These are phyloP conservation scores for Colletotrichum sojae DNA, from an alignment of 2,329 filamentous ascomycete species.

Conservation along the genomic window DNA sequence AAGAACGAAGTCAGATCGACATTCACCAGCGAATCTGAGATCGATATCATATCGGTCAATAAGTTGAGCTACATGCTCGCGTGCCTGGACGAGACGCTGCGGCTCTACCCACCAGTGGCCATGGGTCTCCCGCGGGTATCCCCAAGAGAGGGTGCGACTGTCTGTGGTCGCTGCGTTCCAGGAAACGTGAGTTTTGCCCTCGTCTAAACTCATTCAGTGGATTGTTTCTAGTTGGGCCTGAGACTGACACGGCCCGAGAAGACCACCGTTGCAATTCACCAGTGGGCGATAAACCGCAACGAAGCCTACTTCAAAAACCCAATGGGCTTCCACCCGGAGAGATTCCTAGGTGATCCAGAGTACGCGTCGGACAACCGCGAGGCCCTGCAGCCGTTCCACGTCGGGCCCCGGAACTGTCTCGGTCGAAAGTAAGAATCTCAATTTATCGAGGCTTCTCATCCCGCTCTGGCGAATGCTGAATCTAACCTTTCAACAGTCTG, in stretches of 20 bases:
- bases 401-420: conserved; percentile 4
- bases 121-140: conserved; percentile 1
- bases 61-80: conserved; percentile 56
- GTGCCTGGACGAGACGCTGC: conserved; percentile 56
- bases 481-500: conserved; percentile 50
- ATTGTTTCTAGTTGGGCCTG: no score
- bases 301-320: conserved; percentile 18
- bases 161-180: conserved; percentile 11
- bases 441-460: neutral
- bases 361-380: conserved; percentile 52
- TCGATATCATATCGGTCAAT: conserved; percentile 49
- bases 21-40: conserved; percentile 54
- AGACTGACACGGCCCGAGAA: neutral
- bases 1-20: conserved; percentile 54
- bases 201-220: neutral
- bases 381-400: conserved; percentile 60
- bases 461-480: neutral
- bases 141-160: neutral
- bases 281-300: conserved; percentile 23
- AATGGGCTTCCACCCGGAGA: conserved; percentile 11
- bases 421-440: conserved; percentile 14
- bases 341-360: conserved; percentile 16
- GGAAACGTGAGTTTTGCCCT: conserved; percentile 3
- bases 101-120: conserved; percentile 44
- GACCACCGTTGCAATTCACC: conserved; percentile 23